Evolutionary conservation across 2,329 filamentous ascomycete genomes (phyloP).

Genomic region (Cytospora chrysosperma): DNA sequence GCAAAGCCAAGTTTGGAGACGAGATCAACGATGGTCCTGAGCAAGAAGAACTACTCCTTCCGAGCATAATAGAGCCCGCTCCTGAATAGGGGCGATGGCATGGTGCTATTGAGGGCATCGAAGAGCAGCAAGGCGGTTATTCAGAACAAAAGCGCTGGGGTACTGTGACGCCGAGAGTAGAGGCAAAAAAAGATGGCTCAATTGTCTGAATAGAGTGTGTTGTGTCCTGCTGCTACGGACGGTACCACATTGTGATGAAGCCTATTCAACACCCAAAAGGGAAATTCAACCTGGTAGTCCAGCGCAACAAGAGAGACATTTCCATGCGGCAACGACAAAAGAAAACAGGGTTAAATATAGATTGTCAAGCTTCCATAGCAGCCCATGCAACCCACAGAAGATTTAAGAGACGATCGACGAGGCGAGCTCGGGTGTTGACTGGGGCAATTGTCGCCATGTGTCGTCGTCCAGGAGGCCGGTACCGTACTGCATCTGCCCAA

Average conservation of each 20-base stretch:
- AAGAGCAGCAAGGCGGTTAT: constrained; percentile 4
- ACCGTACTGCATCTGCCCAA: background rate
- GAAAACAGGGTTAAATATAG: too few species aligned
- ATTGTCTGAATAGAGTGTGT: constrained; percentile 14
- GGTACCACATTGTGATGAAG: background rate
- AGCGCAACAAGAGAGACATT: background rate
- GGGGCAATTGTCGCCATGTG: background rate
- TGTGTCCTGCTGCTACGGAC: background rate
- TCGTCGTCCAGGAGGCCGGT: background rate
- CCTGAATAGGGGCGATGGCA: background rate
- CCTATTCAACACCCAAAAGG: constrained; percentile 14
- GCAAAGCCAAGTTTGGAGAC: background rate
- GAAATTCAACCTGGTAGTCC: background rate
- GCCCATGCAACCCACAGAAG: background rate
- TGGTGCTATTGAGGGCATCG: constrained; percentile 2
- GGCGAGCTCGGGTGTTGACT: background rate
- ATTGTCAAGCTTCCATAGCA: background rate
- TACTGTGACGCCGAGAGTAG: background rate
- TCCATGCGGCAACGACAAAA: background rate
- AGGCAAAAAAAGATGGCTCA: constrained; percentile 1
- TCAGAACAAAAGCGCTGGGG: constrained; percentile 1
- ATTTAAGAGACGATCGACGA: background rate
- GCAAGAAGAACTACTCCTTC: background rate
- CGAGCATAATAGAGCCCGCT: background rate
- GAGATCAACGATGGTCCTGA: background rate